phyloP scores from a whole-genome alignment of 2,329 filamentous ascomycete species.

The Trichoderma sp. region DNA sequence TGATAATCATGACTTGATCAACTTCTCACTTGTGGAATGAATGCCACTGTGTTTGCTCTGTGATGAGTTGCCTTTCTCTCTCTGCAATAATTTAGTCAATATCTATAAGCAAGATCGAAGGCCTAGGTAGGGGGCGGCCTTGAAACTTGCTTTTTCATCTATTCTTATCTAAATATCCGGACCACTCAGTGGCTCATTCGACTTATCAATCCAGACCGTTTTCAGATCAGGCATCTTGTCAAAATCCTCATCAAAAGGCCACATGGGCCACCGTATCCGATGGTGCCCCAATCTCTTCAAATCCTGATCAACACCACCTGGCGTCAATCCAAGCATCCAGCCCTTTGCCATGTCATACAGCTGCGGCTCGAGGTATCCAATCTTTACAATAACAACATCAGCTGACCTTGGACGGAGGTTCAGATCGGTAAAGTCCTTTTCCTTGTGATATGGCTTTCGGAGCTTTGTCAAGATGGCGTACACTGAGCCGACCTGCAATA shows the following conservation, averaged over 20 bases:
- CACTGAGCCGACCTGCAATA: constrained; percentile 54
- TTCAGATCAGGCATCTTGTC: constrained; percentile 31
- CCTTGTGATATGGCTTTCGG: constrained; percentile 58
- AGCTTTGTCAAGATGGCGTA: constrained; percentile 56
- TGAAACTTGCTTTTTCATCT: neutral
- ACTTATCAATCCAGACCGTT: constrained; percentile 33
- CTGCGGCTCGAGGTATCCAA: constrained; percentile 59
- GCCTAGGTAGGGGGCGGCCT: no score
- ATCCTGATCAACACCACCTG: constrained; percentile 59
- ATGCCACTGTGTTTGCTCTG: neutral
- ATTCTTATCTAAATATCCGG: constrained; percentile 27
- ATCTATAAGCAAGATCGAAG: no score
- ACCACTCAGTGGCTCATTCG: constrained; percentile 31
- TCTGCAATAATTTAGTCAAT: neutral
- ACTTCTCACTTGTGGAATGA: neutral
- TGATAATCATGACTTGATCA: neutral
- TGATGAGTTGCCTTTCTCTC: neutral
- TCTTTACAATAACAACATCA: constrained; percentile 59
- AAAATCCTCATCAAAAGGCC: constrained; percentile 36
- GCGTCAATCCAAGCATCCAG: constrained; percentile 59
- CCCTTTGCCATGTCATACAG: constrained; percentile 57
- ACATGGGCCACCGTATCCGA: constrained; percentile 54
- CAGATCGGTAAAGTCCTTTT: constrained; percentile 56
- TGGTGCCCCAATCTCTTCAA: constrained; percentile 52
- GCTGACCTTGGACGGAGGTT: constrained; percentile 49